phyloP scores from a whole-genome alignment of 2,329 filamentous ascomycete species.

The Ceratocystis colombiana region DNA sequence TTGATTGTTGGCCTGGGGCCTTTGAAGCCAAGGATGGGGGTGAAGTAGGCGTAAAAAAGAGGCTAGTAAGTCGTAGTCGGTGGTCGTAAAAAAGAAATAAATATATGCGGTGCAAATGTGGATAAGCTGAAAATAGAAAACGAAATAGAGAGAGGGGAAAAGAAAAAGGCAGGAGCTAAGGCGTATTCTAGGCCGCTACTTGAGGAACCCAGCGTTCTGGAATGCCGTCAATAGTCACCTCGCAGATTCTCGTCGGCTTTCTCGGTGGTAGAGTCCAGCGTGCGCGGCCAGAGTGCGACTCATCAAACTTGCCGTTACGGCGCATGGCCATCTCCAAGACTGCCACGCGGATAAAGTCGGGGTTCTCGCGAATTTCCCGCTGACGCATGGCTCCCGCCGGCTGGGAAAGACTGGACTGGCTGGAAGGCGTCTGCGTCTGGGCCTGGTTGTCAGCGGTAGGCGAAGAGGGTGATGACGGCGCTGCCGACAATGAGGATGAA shows the following conservation, averaged over 20 bases:
- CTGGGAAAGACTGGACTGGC: conserved; percentile 32
- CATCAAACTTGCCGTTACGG: conserved; percentile 54
- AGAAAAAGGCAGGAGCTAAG: neutral
- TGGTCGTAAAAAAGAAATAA: conserved; percentile 13
- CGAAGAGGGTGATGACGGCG: conserved; percentile 27
- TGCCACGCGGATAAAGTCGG: conserved; percentile 59
- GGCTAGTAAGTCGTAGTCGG: conserved; percentile 7
- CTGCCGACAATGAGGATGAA: conserved; percentile 30
- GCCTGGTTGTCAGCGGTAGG: conserved; percentile 26
- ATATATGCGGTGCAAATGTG: neutral
- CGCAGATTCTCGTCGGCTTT: conserved; percentile 46
- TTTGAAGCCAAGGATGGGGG: neutral
- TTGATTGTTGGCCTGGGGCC: neutral
- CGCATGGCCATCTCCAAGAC: conserved; percentile 66
- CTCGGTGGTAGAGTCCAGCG: conserved; percentile 58
- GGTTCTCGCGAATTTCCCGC: conserved; percentile 59
- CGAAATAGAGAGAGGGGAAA: neutral
- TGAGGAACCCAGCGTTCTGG: conserved; percentile 46
- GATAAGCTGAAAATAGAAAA: neutral
- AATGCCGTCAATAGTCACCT: conserved; percentile 48
- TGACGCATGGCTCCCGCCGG: conserved; percentile 46
- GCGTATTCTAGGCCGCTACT: neutral
- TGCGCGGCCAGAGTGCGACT: conserved; percentile 56
- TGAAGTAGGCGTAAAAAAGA: neutral
- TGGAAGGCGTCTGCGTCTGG: conserved; percentile 31